A percentile compares a stretch with the other conserved stretches of the same genome.
Conservation (phyloP, 75 land plant genomes). For the Gnetum montanum region DNA sequence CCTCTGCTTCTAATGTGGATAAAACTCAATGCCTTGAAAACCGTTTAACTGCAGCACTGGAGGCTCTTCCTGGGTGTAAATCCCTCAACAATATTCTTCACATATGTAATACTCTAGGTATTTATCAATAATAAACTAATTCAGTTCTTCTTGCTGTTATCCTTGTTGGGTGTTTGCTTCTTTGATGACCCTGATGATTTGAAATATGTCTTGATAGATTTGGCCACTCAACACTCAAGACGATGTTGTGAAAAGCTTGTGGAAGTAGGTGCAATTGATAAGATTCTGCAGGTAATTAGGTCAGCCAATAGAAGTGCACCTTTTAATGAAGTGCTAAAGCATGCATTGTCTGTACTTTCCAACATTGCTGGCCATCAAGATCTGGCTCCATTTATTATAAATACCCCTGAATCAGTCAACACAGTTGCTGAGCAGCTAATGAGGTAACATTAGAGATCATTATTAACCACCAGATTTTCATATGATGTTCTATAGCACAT, state of each 20-base stretch:
- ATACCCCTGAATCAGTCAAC: slow-evolving; percentile 30
- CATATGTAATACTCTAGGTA: slow-evolving; percentile 78
- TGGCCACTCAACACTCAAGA: slow-evolving; percentile 68
- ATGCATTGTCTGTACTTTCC: slow-evolving; percentile 69
- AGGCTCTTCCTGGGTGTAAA: slow-evolving; percentile 51
- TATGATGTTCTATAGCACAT: too few species aligned
- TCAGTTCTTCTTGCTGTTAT: too few species aligned
- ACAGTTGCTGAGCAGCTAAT: slow-evolving; percentile 43
- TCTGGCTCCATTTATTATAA: slow-evolving; percentile 29
- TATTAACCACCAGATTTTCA: too few species aligned
- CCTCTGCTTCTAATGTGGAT: slow-evolving; percentile 61
- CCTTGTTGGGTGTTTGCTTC: too few species aligned
- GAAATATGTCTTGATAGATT: slow-evolving; percentile 31
- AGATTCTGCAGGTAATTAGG: slow-evolving; percentile 47
- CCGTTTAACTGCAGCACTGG: slow-evolving; percentile 61
- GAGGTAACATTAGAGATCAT: too few species aligned
- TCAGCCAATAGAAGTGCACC: slow-evolving; percentile 70
- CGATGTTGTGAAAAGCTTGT: slow-evolving; percentile 76
- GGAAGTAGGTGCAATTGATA: slow-evolving; percentile 62
- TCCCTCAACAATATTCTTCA: slow-evolving; percentile 67
- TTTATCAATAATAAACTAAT: slow-evolving; percentile 1
- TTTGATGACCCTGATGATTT: not conserved
- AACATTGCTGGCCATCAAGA: slow-evolving; percentile 67
- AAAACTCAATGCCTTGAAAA: slow-evolving; percentile 53
- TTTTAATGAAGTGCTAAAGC: slow-evolving; percentile 66